A percentile compares a stretch with the other conserved stretches of the same genome.
These are phyloP conservation scores for Phytophthora sp. DNA, from an alignment of 352 stramenopile genomes.

Conservation along the genomic window DNA sequence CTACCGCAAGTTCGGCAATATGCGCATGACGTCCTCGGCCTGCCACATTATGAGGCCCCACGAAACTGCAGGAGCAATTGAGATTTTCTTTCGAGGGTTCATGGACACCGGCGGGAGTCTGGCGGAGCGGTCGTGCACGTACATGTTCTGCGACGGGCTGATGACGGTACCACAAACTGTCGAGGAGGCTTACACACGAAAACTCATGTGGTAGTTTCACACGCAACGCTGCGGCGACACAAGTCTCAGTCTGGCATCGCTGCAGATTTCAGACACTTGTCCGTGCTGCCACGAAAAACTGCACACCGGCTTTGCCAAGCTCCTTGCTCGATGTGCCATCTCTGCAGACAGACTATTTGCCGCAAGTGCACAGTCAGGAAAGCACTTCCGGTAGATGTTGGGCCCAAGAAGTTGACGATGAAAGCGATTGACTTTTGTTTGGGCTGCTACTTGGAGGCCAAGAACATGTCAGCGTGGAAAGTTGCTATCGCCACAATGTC, in stretches of 20 bases:
- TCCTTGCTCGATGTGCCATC: slow-evolving; percentile 32
- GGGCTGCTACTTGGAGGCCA: slow-evolving; percentile 53
- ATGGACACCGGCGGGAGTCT: slow-evolving; percentile 33
- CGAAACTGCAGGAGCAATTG: slow-evolving; percentile 25
- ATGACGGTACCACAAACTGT: slow-evolving; percentile 37
- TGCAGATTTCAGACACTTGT: slow-evolving; percentile 24
- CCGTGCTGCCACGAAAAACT: slow-evolving; percentile 33
- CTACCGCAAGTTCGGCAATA: slow-evolving; percentile 27
- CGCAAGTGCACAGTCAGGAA: slow-evolving; percentile 56
- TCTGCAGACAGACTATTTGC: slow-evolving; percentile 41
- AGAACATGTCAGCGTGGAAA: slow-evolving; percentile 43
- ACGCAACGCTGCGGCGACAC: background rate
- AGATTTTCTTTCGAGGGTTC: slow-evolving; percentile 51
- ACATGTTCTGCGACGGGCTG: slow-evolving; percentile 46
- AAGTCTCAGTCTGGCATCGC: background rate
- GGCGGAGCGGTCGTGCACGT: slow-evolving; percentile 21
- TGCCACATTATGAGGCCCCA: slow-evolving; percentile 48
- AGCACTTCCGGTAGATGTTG: slow-evolving; percentile 21
- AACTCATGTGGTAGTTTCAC: slow-evolving; percentile 45
- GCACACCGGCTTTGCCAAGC: slow-evolving; percentile 24
- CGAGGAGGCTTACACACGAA: slow-evolving; percentile 60
- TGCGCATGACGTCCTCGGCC: slow-evolving; percentile 31
- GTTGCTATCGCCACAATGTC: slow-evolving; percentile 27
- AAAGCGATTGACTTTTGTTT: slow-evolving; percentile 55
- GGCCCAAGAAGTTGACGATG: slow-evolving; percentile 18